Base-by-base conservation (phyloP, 1,139 yeast genomes). In the Schwanniomyces etchellsii region DNA sequence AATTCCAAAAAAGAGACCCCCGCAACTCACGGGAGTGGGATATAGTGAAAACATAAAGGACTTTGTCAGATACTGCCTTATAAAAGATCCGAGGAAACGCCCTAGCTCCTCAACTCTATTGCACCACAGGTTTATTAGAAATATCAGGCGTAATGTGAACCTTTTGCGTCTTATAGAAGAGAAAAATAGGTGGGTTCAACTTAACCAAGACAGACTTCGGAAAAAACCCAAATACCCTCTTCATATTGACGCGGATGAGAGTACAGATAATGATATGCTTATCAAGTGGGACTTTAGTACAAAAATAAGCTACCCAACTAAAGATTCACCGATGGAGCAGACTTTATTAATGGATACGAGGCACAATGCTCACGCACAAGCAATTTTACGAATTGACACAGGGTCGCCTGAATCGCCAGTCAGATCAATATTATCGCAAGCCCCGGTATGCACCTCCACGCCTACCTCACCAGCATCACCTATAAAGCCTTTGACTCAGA, bases 1-100 rank as follows among this genome's bases (percentile, higher is more conserved):
- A 35, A 80, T 88, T 32, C 93, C 94, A 14, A 70, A 70, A 34
- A 63, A 71, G 28, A 72, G 75, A 26, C 77, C 95, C 0, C 95
- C 96, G 1, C 48, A 55, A 5, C 58, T 88, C 33, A 58, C 53
- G 4, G 72, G 72, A 1, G 35, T 47, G 5, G 46, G 56, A 13
- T 77, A 57, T 43, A 59, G 77, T 28, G 70, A 62, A n/a, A 51
- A 58, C 24, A 64, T 79, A 26, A 74, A 77, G 44, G 76, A 70
- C 35, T 83, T 83, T 53, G 74, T 81, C 9, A 60, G 61, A 28
- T 57, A 58, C 35, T 82, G 91, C 46, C 58, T 83, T 37, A 55
- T 64, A 13, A 79, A 76, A 48, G 72, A 76, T 37, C 82, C 86
- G 1, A 42, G 38, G 5, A 55, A 58, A 31, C 57, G 91, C 38